Conservation (phyloP, 2,329 filamentous ascomycete species). For the Pestalotiopsis fici region DNA sequence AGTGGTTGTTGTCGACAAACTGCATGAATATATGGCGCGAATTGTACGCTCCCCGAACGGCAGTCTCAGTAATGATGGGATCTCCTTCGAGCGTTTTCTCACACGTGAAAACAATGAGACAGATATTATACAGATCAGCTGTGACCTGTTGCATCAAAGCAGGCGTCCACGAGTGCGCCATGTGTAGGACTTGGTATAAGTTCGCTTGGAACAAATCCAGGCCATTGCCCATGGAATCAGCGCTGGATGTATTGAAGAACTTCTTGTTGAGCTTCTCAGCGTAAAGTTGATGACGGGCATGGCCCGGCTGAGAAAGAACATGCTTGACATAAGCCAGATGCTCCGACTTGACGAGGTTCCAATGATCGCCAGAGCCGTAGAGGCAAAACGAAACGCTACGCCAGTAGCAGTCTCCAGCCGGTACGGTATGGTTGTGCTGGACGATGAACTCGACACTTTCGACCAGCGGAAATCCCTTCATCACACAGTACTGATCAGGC, state of each 20-base stretch:
- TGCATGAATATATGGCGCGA: constrained; percentile 32
- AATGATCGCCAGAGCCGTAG: constrained; percentile 24
- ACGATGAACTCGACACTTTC: constrained; percentile 31
- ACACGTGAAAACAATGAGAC: constrained; percentile 31
- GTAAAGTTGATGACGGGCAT: constrained; percentile 29
- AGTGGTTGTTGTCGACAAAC: constrained; percentile 26
- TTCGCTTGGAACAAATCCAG: constrained; percentile 22
- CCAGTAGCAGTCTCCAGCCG: constrained; percentile 33
- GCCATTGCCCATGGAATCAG: neutral
- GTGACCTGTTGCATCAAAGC: constrained; percentile 30
- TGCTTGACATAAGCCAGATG: constrained; percentile 28
- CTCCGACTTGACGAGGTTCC: constrained; percentile 33
- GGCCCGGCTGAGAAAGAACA: constrained; percentile 21
- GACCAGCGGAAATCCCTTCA: constrained; percentile 32
- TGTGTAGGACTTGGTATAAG: constrained; percentile 30
- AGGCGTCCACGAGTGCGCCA: constrained; percentile 28
- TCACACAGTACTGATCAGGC: constrained; percentile 10
- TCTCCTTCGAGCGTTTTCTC: constrained; percentile 17
- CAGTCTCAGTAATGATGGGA: constrained; percentile 22
- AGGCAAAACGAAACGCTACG: constrained; percentile 26
- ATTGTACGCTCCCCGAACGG: constrained; percentile 31
- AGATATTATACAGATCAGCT: constrained; percentile 34
- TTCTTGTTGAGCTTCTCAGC: constrained; percentile 19
- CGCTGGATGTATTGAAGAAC: constrained; percentile 16
- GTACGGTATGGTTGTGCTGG: constrained; percentile 19